Evolutionary conservation across 139 green algal genomes (phyloP), one percentile per base, ranked within the genome.

Genomic region (Volvox africanus): DNA sequence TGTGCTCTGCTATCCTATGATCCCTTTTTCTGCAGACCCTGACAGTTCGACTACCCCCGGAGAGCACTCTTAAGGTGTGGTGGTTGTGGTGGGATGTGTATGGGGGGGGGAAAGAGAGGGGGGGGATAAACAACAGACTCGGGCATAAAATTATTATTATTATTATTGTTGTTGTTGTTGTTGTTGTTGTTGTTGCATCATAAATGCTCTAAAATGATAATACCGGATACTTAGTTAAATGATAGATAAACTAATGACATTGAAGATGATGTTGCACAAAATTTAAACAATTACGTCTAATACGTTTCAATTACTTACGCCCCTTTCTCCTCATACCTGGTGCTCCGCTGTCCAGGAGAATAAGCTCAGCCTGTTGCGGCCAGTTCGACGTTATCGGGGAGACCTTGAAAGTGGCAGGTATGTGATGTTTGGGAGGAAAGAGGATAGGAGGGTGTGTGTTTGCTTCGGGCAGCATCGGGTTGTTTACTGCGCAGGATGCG

Each of bases 391-490:
- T 19, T 93, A 93, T 81, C 61, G 91, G 14, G 91, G 91, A 24
- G 87, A 93, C 36, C 73, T 92, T 36, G 87, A 93, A 68, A 82
- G 5, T 24, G 91, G 86, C 80, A 89, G 90, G 90, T 91, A 84
- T 14, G 80, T 12, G 9, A 5, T 55, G 33, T 17, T 19, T 20
- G 30, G 33, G 33, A 32, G 73, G 2, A 44, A 3, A 18, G 28
- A 37, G 73, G 28, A 37, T 2, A 2, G 73, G 1, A 22, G 73
- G 26, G 26, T 14, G 28, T 36, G 73, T 37, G 24, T n/a, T 75
- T 20, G 62, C 28, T 17, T n/a, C n/a, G n/a, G n/a, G n/a, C n/a
- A n/a, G n/a, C n/a, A n/a, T n/a, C n/a, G n/a, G n/a, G n/a, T n/a
- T n/a, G n/a, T n/a, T n/a, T n/a, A n/a, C n/a, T n/a, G n/a, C n/a